A percentile compares a stretch with the other conserved stretches of the same genome.
These are phyloP conservation scores for Candida yuanshanica DNA, from an alignment of 805 yeast genomes.

Conservation along the genomic window DNA sequence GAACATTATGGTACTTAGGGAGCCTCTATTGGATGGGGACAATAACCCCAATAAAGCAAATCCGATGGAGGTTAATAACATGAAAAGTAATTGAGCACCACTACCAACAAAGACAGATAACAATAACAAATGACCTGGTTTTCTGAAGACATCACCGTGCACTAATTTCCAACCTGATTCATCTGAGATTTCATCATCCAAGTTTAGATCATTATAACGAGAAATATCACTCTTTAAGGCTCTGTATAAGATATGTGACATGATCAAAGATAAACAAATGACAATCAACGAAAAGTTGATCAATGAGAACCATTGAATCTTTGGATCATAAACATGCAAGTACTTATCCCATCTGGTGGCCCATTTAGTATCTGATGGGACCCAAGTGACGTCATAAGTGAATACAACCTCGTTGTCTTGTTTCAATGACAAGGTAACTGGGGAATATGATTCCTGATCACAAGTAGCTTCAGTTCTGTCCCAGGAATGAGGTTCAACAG, in stretches of 20 bases:
- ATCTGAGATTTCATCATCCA: constrained; percentile 82
- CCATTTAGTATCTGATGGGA: constrained; percentile 73
- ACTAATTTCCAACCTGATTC: constrained; percentile 97
- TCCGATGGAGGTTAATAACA: constrained; percentile 64
- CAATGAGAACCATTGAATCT: constrained; percentile 93
- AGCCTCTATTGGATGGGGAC: constrained; percentile 93
- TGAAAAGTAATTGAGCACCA: constrained; percentile 77
- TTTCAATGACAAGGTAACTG: constrained; percentile 45
- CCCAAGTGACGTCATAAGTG: constrained; percentile 80
- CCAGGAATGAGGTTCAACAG: constrained; percentile 65
- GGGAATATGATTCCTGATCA: constrained; percentile 27
- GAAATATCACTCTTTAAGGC: constrained; percentile 82
- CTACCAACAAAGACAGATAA: constrained; percentile 82
- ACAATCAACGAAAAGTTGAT: constrained; percentile 83
- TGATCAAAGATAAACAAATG: constrained; percentile 65
- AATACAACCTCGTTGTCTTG: constrained; percentile 56
- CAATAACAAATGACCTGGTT: constrained; percentile 65
- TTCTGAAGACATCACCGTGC: constrained; percentile 91
- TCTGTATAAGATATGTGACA: constrained; percentile 70
- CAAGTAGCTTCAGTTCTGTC: constrained; percentile 33
- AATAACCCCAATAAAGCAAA: constrained; percentile 86
- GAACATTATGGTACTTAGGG: constrained; percentile 86
- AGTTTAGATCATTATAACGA: constrained; percentile 81
- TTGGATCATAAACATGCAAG: constrained; percentile 84
- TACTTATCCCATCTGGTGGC: constrained; percentile 99